Evolutionary conservation across 2,329 filamentous ascomycete genomes (phyloP).

Genomic region (Domatiomyces globalis): DNA sequence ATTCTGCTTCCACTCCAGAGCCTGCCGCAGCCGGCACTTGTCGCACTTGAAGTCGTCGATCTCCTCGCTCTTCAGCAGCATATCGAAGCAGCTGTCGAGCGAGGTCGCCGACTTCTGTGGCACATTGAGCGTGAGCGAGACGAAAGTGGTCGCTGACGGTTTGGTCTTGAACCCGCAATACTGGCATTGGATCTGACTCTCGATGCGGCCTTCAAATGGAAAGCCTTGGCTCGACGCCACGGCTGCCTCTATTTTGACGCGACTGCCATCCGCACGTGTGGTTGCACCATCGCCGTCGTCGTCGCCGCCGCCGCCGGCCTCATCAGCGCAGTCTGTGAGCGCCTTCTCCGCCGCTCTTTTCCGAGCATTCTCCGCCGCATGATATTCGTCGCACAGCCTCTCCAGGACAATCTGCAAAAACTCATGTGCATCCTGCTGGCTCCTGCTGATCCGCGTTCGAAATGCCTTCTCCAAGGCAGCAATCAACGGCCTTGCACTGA

Average conservation of each 20-base stretch:
- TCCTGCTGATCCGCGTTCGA: constrained; percentile 74
- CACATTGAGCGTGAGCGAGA: constrained; percentile 81
- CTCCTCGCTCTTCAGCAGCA: constrained; percentile 83
- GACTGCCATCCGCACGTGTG: neutral
- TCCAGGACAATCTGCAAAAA: constrained; percentile 91
- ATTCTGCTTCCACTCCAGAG: constrained; percentile 47
- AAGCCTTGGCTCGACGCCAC: constrained; percentile 50
- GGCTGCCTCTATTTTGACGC: constrained; percentile 24
- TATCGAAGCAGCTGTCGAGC: constrained; percentile 79
- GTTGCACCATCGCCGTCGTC: constrained; percentile 20
- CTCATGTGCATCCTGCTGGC: constrained; percentile 96
- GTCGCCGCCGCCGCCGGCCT: constrained; percentile 24
- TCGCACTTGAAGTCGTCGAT: constrained; percentile 97
- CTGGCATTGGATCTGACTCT: constrained; percentile 90
- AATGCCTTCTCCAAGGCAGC: constrained; percentile 73
- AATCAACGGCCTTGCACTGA: constrained; percentile 76
- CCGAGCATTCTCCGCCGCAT: constrained; percentile 65
- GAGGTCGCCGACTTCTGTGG: constrained; percentile 70
- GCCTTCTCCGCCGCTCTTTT: constrained; percentile 20
- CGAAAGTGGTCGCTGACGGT: constrained; percentile 70
- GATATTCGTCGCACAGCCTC: constrained; percentile 83
- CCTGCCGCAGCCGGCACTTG: constrained; percentile 74
- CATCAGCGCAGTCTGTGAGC: constrained; percentile 11
- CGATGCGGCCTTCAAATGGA: constrained; percentile 78
- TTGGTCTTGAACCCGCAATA: constrained; percentile 82